phyloP scores from a whole-genome alignment of 768 basidiomycete genomes.

The Gelatoporia subvermispora region DNA sequence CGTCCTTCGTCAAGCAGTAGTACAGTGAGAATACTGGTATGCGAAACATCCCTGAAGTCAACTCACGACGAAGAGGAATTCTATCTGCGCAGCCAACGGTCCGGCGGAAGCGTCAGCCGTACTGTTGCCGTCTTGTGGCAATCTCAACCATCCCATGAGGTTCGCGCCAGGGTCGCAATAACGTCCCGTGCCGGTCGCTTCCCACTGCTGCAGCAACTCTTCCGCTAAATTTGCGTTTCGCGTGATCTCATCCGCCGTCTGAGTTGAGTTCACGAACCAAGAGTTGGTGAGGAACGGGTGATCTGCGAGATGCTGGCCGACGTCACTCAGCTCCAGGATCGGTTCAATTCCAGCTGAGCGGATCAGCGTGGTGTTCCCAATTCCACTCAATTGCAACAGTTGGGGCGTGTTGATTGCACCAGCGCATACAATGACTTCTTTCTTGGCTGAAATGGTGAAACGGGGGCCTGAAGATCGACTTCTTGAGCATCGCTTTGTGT shows the following conservation, averaged over 20 bases:
- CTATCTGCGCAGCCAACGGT: not conserved
- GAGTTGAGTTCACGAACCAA: not conserved
- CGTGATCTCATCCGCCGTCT: not conserved
- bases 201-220: not conserved
- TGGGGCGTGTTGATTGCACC: conserved; percentile 1
- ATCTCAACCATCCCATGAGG: not conserved
- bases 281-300: conserved; percentile 1
- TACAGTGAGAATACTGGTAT: not conserved
- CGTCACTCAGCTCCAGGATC: conserved; percentile 1
- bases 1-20: not conserved
- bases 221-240: not conserved
- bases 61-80: conserved; percentile 3
- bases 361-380: not conserved
- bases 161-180: not conserved
- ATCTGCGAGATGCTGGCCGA: conserved; percentile 1
- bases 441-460: not conserved
- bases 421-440: conserved; percentile 4
- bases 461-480: not conserved
- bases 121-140: not conserved
- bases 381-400: not conserved
- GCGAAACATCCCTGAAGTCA: not conserved
- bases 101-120: not conserved
- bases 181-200: not conserved
- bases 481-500: not conserved
- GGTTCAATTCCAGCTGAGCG: not conserved